phyloP scores from a whole-genome alignment of 176 grass and related monocot species.

The Zoysia pacifica region DNA sequence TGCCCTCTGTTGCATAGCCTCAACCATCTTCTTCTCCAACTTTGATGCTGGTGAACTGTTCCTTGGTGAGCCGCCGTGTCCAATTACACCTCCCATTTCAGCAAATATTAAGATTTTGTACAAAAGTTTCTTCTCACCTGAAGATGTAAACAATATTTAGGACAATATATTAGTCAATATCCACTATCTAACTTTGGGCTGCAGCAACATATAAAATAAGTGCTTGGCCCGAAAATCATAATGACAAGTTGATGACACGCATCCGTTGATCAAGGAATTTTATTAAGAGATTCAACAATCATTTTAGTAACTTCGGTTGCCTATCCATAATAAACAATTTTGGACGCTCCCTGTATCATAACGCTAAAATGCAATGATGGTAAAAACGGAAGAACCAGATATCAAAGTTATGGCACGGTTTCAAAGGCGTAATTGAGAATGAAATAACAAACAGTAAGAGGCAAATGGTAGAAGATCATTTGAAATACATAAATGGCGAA shows the following conservation, averaged over 20 bases:
- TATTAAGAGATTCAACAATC: neutral
- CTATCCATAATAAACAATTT: neutral
- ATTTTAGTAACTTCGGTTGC: neutral
- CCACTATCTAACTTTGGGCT: neutral
- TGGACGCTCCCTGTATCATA: neutral
- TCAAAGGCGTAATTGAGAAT: neutral
- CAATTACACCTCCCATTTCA: conserved; percentile 75
- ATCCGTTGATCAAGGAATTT: neutral
- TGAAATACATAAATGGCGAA: neutral
- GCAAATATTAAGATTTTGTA: neutral
- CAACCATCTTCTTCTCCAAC: conserved; percentile 94
- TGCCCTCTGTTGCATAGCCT: conserved; percentile 90
- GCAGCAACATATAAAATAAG: no score
- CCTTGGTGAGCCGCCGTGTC: conserved; percentile 56
- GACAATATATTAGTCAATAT: neutral
- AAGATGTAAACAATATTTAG: neutral
- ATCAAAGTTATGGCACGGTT: neutral
- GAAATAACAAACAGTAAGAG: neutral
- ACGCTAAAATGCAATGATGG: neutral
- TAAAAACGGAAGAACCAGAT: neutral
- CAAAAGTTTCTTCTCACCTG: conserved; percentile 29
- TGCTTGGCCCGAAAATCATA: neutral
- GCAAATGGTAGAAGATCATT: neutral
- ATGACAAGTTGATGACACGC: neutral
- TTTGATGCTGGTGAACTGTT: conserved; percentile 62